Base-by-base conservation (phyloP, 2,329 filamentous ascomycete genomes). In the Arachnomyces sp. region DNA sequence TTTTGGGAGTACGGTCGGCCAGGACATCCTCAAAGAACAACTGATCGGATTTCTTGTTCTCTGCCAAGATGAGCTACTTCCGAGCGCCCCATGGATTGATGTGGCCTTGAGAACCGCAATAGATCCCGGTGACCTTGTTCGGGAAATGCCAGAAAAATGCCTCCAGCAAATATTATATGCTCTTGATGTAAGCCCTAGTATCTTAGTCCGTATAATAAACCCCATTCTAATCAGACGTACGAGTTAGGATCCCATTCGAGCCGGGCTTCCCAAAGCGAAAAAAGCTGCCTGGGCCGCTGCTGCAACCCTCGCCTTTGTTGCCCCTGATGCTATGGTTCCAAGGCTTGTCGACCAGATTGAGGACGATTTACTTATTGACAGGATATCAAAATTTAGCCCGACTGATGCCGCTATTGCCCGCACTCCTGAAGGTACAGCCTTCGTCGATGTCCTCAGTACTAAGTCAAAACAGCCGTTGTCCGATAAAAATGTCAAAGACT, bases 371-470 rank as follows among this genome's bases (percentile, higher is more conserved):
- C 73, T 88, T 47, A 73, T 78, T 1, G 65, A 72, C 32, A 80
- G 86, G 44, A 71, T 95, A 3, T 71, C 78, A 9, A 74, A 77
- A 15, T 74, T 95, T 47, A 87, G 88, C 0, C 84, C 88, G 8
- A 82, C 87, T 2, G 92, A 98, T 61, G 87, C 88, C 18, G 89
- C 88, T 12, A 96, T 98, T 43, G 92, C 89, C 61, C 81, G 87
- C 33, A 95, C 90, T 1, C 84, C 88, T 1, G 87, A 93, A 59
- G 90, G 88, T 2, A 89, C 83, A 1, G 76, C 82, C 11, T 96
- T 94, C 52, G 74, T 98, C 14, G 92, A 98, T 62, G 86, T 96
- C 0, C 73, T 98, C 4, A 86, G 84, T 28, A 89, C 86, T 57
- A 94, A 94, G 59, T 70, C 80, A 1, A 78, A 79, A 43, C 77